Base-by-base conservation (phyloP, 768 basidiomycete genomes). In the Termitomyces sp. region DNA sequence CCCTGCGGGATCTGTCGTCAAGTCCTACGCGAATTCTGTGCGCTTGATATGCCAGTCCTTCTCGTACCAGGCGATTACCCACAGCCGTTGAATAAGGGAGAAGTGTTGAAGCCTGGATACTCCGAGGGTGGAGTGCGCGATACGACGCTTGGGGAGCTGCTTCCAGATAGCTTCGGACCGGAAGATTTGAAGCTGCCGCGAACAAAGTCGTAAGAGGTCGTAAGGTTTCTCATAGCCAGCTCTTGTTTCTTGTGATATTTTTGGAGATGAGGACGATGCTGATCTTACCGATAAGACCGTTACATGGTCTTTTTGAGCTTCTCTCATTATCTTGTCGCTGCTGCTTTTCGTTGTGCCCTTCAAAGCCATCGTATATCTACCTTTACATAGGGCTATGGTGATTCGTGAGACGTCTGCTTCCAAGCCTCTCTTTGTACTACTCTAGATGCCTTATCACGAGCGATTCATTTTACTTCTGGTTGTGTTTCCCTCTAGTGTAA, bases 1-100 rank as follows among this genome's bases (percentile, higher is more conserved):
- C 96, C 96, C 0, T 98, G 97, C 72, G 96, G 96, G 2, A 86
- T 96, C 51, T 99, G 96, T 67, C 88, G 96, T 8, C 96, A 98
- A 71, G 83, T 97, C 54, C 81, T 94, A 53, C 86, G 91, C 60
- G 94, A 96, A 68, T 96, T 96, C 67, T 94, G 91, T 67, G 72
- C 82, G 6, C 81, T 84, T 42, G 78, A 86, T 31, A 90, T 89
- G 80, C 91, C 92, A 0, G 77, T 90, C 58, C 72, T 86, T 31
- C 85, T 95, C 4, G 83, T 91, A 3, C 88, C 89, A 2, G 83
- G 82, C 2, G 81, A 87, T 67, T 87, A 87, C 67, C 79, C 82
- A 0, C 73, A 81, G 59, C 64, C 67, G 37, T 63, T 67, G 25
- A 70, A 72, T 20, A 73, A 75, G 15, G 76, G 68, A 12, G 70